Base-by-base conservation (phyloP, 1,284 basidiomycete genomes). In the Pseudozyma hubeiensis region DNA sequence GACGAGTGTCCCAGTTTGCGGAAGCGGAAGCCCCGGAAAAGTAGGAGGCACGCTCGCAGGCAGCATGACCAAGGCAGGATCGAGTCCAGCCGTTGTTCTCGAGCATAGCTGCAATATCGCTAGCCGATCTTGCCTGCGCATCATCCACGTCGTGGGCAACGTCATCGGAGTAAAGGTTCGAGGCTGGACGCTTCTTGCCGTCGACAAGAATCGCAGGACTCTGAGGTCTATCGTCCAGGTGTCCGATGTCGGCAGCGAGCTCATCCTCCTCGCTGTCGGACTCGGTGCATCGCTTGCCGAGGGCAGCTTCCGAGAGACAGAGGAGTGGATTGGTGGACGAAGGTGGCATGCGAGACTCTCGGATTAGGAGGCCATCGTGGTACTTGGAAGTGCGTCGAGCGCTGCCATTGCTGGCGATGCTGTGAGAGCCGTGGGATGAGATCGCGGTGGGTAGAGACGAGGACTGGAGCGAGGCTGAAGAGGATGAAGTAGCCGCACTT, bases 41-140 rank as follows among this genome's bases (percentile, higher is more conserved):
- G 69, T 72, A 72, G 13, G 69, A 72, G n/a, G 69, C 69, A 13
- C 69, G 64, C 33, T 72, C 69, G 47, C 69, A 72, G 11, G 69
- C 69, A 24, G 69, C 69, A 44, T 72, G 59, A 9, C 52, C 64
- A 3, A 72, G 59, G 41, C 69, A 72, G 9, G 64, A 67, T 39
- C 64, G 64, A 5, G 64, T 56, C 69, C 69, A 72, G 9, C 69
- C 69, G 30, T 48, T 64, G 37, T 10, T 51, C 33, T 72, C 69
- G 30, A 72, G 59, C 69, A 72, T 67, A 7, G 53, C 59, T 13
- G 64, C 24, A 29, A 72, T 72, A 34, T 66, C 69, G 45, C 64
- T 55, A 9, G 60, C 64, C 11, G 64, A 72, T 29, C 57, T 55
- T 19, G 59, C 45, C 46, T 67, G 64, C 5, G 64, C 64, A 40